Percentiles rank a stretch among this genome's conserved stretches.
Conservation (phyloP, 176 grass and related monocot genomes). For the Cenchrus fungigraminus region DNA sequence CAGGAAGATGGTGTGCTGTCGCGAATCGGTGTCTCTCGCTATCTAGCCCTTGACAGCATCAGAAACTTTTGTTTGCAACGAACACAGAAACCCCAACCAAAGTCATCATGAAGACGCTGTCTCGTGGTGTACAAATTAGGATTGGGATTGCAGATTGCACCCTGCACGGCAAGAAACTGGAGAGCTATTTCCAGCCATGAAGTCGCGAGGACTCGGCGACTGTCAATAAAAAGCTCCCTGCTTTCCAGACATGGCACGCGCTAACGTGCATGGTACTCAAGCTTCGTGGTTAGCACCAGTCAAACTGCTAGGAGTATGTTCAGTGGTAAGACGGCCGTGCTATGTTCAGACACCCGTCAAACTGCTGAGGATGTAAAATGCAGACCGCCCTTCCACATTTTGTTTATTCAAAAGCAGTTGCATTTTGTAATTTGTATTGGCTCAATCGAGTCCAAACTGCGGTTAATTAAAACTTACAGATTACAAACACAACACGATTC, state of each 20-base stretch:
- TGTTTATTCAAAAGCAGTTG: not conserved
- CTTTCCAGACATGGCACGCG: not conserved
- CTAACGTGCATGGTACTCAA: not conserved
- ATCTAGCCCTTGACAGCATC: not conserved
- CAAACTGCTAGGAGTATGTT: too few species aligned
- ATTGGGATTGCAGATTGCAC: too few species aligned
- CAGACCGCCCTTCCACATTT: not conserved
- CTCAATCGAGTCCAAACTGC: not conserved
- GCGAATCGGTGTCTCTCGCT: too few species aligned
- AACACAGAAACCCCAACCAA: not conserved
- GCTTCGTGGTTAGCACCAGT: not conserved
- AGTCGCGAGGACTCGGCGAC: not conserved
- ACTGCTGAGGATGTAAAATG: not conserved
- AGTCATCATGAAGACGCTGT: not conserved
- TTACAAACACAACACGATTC: not conserved
- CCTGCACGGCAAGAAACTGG: not conserved
- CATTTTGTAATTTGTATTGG: not conserved
- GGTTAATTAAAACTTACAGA: not conserved
- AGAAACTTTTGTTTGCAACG: not conserved
- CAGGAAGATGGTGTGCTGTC: too few species aligned
- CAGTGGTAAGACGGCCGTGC: not conserved
- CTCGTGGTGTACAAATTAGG: not conserved
- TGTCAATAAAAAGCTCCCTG: not conserved
- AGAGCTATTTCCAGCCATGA: not conserved
- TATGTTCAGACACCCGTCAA: not conserved